These are phyloP conservation scores for Rhodotorula sp. DNA, from an alignment of 1,284 basidiomycete genomes.

Conservation along the genomic window DNA sequence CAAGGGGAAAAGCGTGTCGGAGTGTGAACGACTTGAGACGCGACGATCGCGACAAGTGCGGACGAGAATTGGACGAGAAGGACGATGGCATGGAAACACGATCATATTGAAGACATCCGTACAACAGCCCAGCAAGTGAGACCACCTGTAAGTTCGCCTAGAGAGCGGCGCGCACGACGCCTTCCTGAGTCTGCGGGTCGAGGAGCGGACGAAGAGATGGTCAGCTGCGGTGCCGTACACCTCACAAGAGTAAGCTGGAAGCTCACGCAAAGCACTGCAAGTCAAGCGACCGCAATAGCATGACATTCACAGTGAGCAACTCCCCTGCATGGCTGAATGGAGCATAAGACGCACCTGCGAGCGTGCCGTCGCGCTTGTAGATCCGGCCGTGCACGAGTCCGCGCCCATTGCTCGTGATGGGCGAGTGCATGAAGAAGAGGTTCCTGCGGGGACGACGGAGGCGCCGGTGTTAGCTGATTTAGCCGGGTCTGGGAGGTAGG, in stretches of 20 bases:
- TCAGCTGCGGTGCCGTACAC: too few species aligned
- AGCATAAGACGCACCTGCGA: conserved; percentile 5
- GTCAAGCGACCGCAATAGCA: too few species aligned
- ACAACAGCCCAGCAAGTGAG: not conserved
- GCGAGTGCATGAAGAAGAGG: conserved; percentile 37
- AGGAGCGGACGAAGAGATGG: not conserved
- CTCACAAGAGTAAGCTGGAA: not conserved
- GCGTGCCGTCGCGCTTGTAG: conserved; percentile 36
- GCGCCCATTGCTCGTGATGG: conserved; percentile 25
- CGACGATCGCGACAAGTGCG: too few species aligned
- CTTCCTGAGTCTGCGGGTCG: conserved; percentile 29
- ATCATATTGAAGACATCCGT: too few species aligned
- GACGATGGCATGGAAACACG: too few species aligned
- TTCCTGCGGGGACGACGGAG: not conserved
- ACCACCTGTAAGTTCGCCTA: not conserved
- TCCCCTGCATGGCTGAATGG: not conserved
- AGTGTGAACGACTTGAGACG: too few species aligned
- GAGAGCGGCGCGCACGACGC: conserved; percentile 35
- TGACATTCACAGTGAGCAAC: not conserved
- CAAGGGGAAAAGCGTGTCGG: too few species aligned
- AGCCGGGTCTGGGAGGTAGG: too few species aligned
- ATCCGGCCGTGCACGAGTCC: conserved; percentile 37
- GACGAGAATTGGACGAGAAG: too few species aligned
- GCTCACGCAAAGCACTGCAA: conserved; percentile 33
- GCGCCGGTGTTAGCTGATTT: not conserved